A percentile compares a stretch with the other conserved stretches of the same genome.
These are phyloP conservation scores for Laguncularia racemosa DNA, from an alignment of 345 rosid species.

Conservation along the genomic window DNA sequence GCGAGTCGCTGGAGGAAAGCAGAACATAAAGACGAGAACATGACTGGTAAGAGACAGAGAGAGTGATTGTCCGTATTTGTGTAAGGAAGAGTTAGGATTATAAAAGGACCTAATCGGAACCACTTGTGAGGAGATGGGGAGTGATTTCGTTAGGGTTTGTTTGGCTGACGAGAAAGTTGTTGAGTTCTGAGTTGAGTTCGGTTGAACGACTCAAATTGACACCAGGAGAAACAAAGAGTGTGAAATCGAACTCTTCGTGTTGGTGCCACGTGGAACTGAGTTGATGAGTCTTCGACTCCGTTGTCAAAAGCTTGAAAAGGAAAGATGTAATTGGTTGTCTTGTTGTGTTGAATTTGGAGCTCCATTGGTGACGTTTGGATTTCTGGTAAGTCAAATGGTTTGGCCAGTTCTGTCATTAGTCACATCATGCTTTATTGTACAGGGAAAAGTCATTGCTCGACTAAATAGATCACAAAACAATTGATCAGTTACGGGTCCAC, in stretches of 20 bases:
- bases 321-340: too few relatives aligned
- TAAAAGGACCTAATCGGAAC: background rate
- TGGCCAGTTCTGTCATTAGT: too few relatives aligned
- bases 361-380: too few relatives aligned
- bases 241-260: background rate
- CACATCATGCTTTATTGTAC: too few relatives aligned
- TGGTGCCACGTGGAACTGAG: too few relatives aligned
- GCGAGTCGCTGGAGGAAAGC: constrained; percentile 31
- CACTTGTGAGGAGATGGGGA: background rate
- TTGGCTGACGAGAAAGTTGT: background rate
- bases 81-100: background rate
- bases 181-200: constrained; percentile 1
- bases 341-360: too few relatives aligned
- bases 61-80: background rate
- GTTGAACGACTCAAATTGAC: constrained; percentile 3
- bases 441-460: too few relatives aligned
- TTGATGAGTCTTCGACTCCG: too few relatives aligned
- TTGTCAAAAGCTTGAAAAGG: too few relatives aligned
- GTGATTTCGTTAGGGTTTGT: background rate
- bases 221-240: constrained; percentile 1
- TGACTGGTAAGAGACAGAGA: background rate
- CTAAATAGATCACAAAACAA: too few relatives aligned
- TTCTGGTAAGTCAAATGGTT: too few relatives aligned
- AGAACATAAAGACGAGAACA: constrained; percentile 15
- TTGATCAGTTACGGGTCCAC: too few relatives aligned